Conservation (phyloP, 179 eudicot genomes). For the Camellia oleifera region DNA sequence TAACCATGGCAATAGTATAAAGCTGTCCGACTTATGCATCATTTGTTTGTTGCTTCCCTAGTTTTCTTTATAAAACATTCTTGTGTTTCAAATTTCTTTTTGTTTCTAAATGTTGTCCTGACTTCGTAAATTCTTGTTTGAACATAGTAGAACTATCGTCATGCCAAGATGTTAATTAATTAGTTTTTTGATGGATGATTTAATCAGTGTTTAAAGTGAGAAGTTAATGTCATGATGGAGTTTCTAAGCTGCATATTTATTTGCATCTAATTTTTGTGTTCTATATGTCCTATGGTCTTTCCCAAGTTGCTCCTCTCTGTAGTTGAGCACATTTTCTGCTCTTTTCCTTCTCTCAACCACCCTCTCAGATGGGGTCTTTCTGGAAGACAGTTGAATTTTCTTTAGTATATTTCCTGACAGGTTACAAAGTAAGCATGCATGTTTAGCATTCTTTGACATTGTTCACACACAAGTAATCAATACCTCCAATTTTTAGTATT, state of each 20-base stretch:
- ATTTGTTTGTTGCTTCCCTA: not conserved
- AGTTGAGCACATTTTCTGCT: too few relatives aligned
- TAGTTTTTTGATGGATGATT: not conserved
- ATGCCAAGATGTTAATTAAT: not conserved
- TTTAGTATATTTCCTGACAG: not conserved
- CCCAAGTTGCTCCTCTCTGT: too few relatives aligned
- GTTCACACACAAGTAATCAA: not conserved
- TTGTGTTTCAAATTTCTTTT: not conserved
- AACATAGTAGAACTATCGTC: not conserved
- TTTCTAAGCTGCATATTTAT: not conserved
- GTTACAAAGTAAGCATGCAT: not conserved
- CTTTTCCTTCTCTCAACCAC: not conserved
- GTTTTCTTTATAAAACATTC: not conserved
- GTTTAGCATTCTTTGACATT: not conserved
- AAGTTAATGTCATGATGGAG: constrained; percentile 9
- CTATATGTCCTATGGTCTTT: too few relatives aligned
- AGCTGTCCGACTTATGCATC: not conserved
- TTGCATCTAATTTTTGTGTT: not conserved
- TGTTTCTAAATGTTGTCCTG: not conserved
- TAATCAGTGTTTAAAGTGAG: not conserved
- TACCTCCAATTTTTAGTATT: not conserved
- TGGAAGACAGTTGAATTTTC: not conserved
- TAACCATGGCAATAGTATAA: not conserved
- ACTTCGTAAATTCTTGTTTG: not conserved
- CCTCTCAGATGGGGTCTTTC: not conserved